phyloP scores from a whole-genome alignment of 306 rosid species.

The Castanopsis chinensis region DNA sequence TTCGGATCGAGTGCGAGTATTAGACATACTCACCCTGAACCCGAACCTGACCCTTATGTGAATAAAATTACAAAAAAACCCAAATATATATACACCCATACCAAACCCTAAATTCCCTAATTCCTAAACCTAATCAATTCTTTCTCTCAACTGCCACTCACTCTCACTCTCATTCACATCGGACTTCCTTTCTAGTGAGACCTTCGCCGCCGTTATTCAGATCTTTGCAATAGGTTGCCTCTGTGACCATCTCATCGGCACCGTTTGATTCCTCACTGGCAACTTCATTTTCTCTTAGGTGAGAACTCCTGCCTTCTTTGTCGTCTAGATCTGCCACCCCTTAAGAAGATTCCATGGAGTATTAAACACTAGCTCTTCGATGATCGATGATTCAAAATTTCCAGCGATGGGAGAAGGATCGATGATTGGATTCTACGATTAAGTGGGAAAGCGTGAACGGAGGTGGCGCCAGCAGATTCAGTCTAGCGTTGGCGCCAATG shows the following conservation, averaged over 20 bases:
- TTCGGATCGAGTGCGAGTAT: too few relatives aligned
- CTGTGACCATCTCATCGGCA: slow-evolving; percentile 58
- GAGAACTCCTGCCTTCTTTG: slow-evolving; percentile 55
- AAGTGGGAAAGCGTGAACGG: slow-evolving; percentile 49
- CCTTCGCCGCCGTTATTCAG: slow-evolving; percentile 54
- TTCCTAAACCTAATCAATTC: too few relatives aligned
- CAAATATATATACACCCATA: too few relatives aligned
- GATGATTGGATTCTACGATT: slow-evolving; percentile 67
- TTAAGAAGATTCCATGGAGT: slow-evolving; percentile 85
- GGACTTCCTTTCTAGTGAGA: slow-evolving; percentile 64
- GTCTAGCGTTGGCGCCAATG: too few relatives aligned
- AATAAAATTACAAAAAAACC: too few relatives aligned
- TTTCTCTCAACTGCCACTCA: too few relatives aligned
- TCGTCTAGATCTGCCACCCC: slow-evolving; percentile 64
- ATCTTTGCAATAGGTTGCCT: slow-evolving; percentile 65
- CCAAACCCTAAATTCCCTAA: too few relatives aligned
- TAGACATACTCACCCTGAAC: too few relatives aligned
- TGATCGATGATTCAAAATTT: slow-evolving; percentile 39
- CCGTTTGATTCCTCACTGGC: slow-evolving; percentile 67
- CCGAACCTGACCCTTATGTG: too few relatives aligned
- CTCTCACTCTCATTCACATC: slow-evolving; percentile 24
- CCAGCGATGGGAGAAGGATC: slow-evolving; percentile 35
- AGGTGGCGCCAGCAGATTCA: slow-evolving; percentile 11
- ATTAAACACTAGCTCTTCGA: slow-evolving; percentile 61
- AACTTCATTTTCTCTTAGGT: slow-evolving; percentile 39